A percentile compares a stretch with the other conserved stretches of the same genome.
Evolutionary conservation across 306 rosid genomes (phyloP).

Genomic region (Corylus heterophylla): DNA sequence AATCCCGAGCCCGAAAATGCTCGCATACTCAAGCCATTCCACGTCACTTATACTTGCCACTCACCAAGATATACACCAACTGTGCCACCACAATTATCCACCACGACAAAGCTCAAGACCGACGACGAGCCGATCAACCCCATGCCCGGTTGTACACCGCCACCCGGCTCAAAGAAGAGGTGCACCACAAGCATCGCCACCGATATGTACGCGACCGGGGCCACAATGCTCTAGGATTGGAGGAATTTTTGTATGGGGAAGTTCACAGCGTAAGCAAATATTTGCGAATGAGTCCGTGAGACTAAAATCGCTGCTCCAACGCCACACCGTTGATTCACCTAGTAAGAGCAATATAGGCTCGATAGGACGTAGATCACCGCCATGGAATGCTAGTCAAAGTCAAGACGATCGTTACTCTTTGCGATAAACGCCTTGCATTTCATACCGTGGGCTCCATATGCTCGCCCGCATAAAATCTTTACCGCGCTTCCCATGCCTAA

Average conservation of each 20-base stretch:
- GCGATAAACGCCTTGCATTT: constrained; percentile 50
- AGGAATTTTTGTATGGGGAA: constrained; percentile 82
- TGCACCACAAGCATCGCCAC: constrained; percentile 46
- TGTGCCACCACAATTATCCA: constrained; percentile 71
- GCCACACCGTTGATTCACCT: constrained; percentile 24
- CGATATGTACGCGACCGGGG: constrained; percentile 64
- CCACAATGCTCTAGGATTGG: constrained; percentile 70
- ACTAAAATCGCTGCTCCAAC: constrained; percentile 51
- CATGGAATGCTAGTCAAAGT: no score
- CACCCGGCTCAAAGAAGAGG: constrained; percentile 61
- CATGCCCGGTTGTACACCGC: constrained; percentile 44
- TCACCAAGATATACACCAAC: constrained; percentile 36
- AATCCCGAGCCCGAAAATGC: constrained; percentile 57
- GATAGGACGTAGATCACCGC: no score
- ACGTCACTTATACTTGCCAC: constrained; percentile 40
- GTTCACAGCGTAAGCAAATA: constrained; percentile 69
- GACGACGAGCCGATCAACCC: constrained; percentile 62
- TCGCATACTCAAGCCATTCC: constrained; percentile 51
- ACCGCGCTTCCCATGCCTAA: constrained; percentile 91
- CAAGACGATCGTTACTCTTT: no score
- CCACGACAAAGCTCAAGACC: constrained; percentile 68
- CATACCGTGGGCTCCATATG: constrained; percentile 61
- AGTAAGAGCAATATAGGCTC: no score
- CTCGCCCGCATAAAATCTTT: constrained; percentile 78
- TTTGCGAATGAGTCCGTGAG: constrained; percentile 71